Evolutionary conservation across 1,139 yeast genomes (phyloP).

Genomic region (Entelexis sorbosivorans): DNA sequence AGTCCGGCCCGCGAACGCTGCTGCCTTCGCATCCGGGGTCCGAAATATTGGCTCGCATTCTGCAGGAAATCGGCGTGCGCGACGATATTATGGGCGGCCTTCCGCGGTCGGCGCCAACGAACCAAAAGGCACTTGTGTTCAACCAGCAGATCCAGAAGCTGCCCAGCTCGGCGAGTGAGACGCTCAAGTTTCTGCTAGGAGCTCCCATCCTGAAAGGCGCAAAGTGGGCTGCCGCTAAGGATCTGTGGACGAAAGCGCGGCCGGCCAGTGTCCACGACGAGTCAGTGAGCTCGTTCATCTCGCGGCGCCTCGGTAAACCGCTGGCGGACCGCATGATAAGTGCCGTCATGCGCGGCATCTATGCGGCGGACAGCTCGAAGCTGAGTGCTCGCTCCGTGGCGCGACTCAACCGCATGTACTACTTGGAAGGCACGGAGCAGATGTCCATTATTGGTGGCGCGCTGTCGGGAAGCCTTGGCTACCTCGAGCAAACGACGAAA

Average conservation of each 20-base stretch:
- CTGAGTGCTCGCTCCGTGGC: constrained; percentile 53
- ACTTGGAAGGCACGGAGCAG: constrained; percentile 50
- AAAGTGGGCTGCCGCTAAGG: constrained; percentile 26
- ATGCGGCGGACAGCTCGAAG: constrained; percentile 68
- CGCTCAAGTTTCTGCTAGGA: constrained; percentile 25
- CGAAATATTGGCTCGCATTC: constrained; percentile 26
- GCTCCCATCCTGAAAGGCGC: constrained; percentile 36
- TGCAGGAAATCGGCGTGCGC: constrained; percentile 38
- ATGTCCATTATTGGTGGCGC: constrained; percentile 41
- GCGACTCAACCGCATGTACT: constrained; percentile 35
- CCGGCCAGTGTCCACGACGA: constrained; percentile 43
- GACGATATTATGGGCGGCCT: constrained; percentile 42
- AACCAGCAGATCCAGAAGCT: constrained; percentile 28
- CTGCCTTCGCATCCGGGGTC: constrained; percentile 34
- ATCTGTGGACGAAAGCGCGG: constrained; percentile 30
- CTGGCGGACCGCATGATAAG: constrained; percentile 59
- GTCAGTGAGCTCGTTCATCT: constrained; percentile 53
- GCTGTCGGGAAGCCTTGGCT: constrained; percentile 27
- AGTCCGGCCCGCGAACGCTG: constrained; percentile 37
- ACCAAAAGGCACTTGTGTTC: constrained; percentile 47
- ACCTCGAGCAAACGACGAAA: constrained; percentile 26
- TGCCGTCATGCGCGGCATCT: constrained; percentile 80
- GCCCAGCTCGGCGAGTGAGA: constrained; percentile 27
- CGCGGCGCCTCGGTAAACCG: constrained; percentile 55
- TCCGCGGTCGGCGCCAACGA: constrained; percentile 42